Conservation (phyloP, 1,284 basidiomycete species). For the Takashimella tepidaria region DNA sequence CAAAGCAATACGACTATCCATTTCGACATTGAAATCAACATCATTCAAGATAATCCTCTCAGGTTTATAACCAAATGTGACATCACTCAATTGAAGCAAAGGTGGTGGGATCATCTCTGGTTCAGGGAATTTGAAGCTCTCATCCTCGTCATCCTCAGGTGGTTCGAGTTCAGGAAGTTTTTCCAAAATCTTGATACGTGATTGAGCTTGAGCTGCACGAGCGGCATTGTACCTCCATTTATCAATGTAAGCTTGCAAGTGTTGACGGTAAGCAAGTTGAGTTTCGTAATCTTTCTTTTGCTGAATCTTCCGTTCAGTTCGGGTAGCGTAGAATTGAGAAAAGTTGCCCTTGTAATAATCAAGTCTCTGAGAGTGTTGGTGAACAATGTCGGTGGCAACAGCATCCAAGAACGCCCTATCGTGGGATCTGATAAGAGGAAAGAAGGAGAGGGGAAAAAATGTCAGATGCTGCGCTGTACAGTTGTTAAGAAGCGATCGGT, state of each 20-base stretch:
- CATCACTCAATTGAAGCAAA: constrained; percentile 86
- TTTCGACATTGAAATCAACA: constrained; percentile 83
- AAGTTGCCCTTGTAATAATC: constrained; percentile 92
- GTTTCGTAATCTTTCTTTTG: constrained; percentile 91
- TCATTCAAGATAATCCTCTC: constrained; percentile 74
- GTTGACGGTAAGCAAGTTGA: constrained; percentile 89
- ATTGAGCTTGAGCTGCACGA: constrained; percentile 87
- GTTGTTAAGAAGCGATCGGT: neutral
- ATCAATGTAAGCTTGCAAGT: constrained; percentile 93
- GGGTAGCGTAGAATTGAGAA: constrained; percentile 97
- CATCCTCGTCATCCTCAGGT: constrained; percentile 76
- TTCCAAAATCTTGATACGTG: constrained; percentile 97
- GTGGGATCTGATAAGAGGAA: constrained; percentile 91
- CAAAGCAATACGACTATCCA: constrained; percentile 85
- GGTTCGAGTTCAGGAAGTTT: constrained; percentile 93
- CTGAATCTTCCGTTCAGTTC: constrained; percentile 88
- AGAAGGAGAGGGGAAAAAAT: constrained; percentile 1
- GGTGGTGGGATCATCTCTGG: constrained; percentile 96
- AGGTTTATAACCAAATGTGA: constrained; percentile 81
- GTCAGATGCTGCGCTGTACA: constrained; percentile 3
- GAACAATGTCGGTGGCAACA: constrained; percentile 92
- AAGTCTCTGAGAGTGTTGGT: constrained; percentile 89
- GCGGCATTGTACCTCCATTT: constrained; percentile 94
- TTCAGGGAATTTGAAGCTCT: constrained; percentile 89
- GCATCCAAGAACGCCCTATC: constrained; percentile 98